A percentile compares a stretch with the other conserved stretches of the same genome.
These are phyloP conservation scores for Acarospora socialis DNA, from an alignment of 2,329 filamentous ascomycete genomes.

Conservation along the genomic window DNA sequence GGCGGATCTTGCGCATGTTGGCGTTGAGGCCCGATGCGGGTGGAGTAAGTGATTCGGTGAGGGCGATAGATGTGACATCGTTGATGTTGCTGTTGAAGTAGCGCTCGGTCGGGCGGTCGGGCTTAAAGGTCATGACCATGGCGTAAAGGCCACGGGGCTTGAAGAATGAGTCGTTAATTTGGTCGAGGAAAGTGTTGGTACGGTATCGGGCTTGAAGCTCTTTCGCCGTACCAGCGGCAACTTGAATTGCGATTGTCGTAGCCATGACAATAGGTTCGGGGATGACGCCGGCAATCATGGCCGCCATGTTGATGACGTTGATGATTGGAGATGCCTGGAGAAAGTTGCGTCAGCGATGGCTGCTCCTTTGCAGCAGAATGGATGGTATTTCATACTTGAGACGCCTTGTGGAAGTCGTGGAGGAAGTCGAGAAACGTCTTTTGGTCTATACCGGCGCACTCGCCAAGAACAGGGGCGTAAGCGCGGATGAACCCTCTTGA, in stretches of 20 bases:
- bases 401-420: conserved; percentile 23
- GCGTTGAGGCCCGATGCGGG: conserved; percentile 12
- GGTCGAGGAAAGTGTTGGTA: conserved; percentile 41
- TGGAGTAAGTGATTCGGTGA: conserved; percentile 20
- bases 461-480: conserved; percentile 24
- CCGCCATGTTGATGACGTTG: conserved; percentile 7
- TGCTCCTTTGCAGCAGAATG: conserved; percentile 29
- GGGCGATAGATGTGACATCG: too few relatives aligned
- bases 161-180: conserved; percentile 43
- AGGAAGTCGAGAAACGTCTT: conserved; percentile 25
- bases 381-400: conserved; percentile 26
- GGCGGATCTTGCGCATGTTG: conserved; percentile 22
- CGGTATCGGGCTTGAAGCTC: conserved; percentile 5
- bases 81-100: conserved; percentile 24
- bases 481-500: conserved; percentile 26
- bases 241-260: conserved; percentile 5
- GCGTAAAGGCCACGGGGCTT: conserved; percentile 41
- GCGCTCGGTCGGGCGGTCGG: conserved; percentile 21
- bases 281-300: conserved; percentile 3
- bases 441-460: conserved; percentile 24
- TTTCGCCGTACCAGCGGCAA: conserved; percentile 7
- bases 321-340: conserved; percentile 8
- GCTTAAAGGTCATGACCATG: conserved; percentile 41
- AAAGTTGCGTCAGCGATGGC: too few relatives aligned
- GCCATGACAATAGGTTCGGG: conserved; percentile 1